These are phyloP conservation scores for Yamadazyma dushanensis DNA, from an alignment of 1,139 yeast species.

Conservation along the genomic window DNA sequence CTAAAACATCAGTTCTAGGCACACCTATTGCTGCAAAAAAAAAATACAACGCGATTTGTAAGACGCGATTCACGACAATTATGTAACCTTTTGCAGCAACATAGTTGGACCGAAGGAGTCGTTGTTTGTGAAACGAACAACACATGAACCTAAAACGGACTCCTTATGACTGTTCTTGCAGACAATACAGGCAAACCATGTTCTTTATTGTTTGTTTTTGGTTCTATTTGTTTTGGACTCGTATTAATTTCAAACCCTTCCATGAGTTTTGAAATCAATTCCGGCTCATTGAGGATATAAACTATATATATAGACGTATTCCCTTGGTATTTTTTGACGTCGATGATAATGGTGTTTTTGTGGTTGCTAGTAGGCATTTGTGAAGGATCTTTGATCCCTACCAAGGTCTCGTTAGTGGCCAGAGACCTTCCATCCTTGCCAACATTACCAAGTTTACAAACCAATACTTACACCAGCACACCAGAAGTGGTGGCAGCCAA, in stretches of 20 bases:
- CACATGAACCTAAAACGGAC: background rate
- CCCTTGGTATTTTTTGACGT: background rate
- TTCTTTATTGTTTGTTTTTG: constrained; percentile 7
- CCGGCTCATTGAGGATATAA: background rate
- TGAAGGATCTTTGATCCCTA: background rate
- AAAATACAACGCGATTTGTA: background rate
- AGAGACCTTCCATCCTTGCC: constrained; percentile 6
- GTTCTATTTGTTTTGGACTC: constrained; percentile 1
- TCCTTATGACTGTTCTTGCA: background rate
- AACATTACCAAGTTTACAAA: background rate
- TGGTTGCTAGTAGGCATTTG: constrained; percentile 1
- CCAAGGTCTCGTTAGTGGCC: background rate
- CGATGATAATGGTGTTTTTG: background rate
- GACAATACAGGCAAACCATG: too few species aligned
- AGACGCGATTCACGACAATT: constrained; percentile 3
- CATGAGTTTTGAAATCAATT: too few species aligned
- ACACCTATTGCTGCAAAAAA: background rate
- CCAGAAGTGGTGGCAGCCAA: constrained; percentile 10
- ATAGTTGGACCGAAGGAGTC: background rate
- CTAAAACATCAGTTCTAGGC: background rate
- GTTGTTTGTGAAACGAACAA: too few species aligned
- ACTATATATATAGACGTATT: background rate
- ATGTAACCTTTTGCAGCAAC: background rate
- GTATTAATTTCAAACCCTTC: constrained; percentile 1
- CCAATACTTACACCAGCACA: constrained; percentile 5